These are phyloP conservation scores for Babjeviella inositovora DNA, from an alignment of 805 yeast genomes.

Conservation along the genomic window DNA sequence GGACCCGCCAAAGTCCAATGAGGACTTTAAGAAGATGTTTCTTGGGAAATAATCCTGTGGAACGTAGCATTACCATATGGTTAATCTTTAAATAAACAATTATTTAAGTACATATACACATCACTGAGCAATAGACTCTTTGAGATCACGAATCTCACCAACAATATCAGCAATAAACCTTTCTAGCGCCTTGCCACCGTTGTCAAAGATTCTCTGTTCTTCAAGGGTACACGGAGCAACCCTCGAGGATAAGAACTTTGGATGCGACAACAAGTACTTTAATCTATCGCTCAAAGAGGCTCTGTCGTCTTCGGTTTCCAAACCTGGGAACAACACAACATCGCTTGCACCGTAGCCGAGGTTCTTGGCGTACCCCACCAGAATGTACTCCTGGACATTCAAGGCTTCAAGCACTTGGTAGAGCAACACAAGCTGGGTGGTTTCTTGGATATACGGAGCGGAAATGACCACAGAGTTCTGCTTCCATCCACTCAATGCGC, in stretches of 20 bases:
- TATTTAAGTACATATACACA: slow-evolving; percentile 1
- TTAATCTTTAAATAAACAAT: neutral
- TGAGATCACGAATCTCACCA: slow-evolving; percentile 34
- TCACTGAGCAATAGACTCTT: slow-evolving; percentile 17
- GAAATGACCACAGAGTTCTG: slow-evolving; percentile 33
- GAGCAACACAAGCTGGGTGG: slow-evolving; percentile 51
- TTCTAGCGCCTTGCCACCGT: slow-evolving; percentile 20
- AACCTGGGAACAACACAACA: slow-evolving; percentile 29
- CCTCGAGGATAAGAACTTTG: slow-evolving; percentile 63
- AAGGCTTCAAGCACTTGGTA: slow-evolving; percentile 38
- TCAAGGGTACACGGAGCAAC: slow-evolving; percentile 47
- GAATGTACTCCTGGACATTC: slow-evolving; percentile 31
- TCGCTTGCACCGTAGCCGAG: slow-evolving; percentile 3
- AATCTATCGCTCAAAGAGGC: slow-evolving; percentile 44
- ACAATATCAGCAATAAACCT: slow-evolving; percentile 28
- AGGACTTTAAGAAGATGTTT: slow-evolving; percentile 18
- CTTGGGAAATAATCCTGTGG: slow-evolving; percentile 4
- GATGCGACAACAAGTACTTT: slow-evolving; percentile 69
- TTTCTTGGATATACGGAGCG: slow-evolving; percentile 36
- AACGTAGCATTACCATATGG: slow-evolving; percentile 2
- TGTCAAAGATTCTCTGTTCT: slow-evolving; percentile 41
- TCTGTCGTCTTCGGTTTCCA: slow-evolving; percentile 42
- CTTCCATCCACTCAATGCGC: slow-evolving; percentile 57
- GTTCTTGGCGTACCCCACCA: slow-evolving; percentile 2
- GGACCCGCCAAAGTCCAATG: slow-evolving; percentile 14